Evolutionary conservation across 2,329 filamentous ascomycete species (phyloP), one percentile per base, ranked within the genome.

Genomic region (Monosporascus sp.): DNA sequence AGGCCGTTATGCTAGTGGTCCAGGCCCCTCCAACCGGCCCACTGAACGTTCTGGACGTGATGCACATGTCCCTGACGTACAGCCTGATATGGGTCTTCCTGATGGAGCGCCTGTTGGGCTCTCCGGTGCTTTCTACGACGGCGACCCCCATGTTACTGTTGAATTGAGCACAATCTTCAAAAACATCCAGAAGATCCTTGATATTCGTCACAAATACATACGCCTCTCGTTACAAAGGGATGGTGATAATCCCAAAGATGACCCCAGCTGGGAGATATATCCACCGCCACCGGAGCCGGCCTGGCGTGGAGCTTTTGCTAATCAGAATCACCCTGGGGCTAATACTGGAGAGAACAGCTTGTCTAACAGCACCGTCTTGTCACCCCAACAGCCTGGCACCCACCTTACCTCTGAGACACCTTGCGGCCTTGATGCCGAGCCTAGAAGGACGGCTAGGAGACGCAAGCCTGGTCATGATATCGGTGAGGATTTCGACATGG

Each of bases 401-500:
- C 66, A 68, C 27, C 58, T 58, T 15, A 60, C 53, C 35, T 63
- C 49, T 50, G 61, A 54, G 41, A 61, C n/a, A 47, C 55, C 50
- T 36, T 73, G 71, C 49, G 64, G 44, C 47, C 52, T 57, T 51
- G 71, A 62, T 31, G 64, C 55, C 45, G 70, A 66, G 18, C 67
- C 72, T 3, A 81, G 78, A 54, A 68, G 74, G 48, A 73, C 76
- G 25, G 72, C 75, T 8, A 86, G 82, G 65, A 86, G 73, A 60
- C 83, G 93, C 62, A 97, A 97, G 70, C 88, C 89, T 61, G 93
- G 93, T 3, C 82, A 93, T 61, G 84, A 96, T 65, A 90, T 97
- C 63, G 94, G 94, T 11, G 89, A 92, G 65, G 93, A 97, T 68
- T 99, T 99, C 66, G 80, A 90, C 56, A 82, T 96, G 67, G 80